phyloP scores from a whole-genome alignment of 169 alveolate genomes.

The Cryptosporidium sp. region DNA sequence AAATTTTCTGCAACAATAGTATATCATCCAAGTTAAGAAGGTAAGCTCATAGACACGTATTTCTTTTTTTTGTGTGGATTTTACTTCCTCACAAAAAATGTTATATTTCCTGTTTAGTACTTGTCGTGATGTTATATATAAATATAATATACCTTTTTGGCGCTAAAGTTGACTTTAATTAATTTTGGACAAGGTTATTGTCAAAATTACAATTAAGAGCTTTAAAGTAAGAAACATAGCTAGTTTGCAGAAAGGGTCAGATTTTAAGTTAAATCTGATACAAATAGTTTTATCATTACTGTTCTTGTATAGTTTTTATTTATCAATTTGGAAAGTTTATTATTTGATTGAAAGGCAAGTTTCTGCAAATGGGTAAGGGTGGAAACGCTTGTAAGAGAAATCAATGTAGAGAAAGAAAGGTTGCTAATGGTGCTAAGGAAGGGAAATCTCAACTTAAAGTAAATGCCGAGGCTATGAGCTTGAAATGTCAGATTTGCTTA shows the following conservation, averaged over 20 bases:
- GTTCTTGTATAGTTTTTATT: not conserved
- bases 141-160: not conserved
- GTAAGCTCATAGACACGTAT: not conserved
- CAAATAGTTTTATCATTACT: not conserved
- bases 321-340: not conserved
- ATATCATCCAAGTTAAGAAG: not conserved
- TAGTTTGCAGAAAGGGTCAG: not conserved
- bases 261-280: not conserved
- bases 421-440: constrained; percentile 32
- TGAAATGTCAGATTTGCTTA: constrained; percentile 56
- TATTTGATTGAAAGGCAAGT: not conserved
- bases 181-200: not conserved
- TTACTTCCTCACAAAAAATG: not conserved
- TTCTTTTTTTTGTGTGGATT: constrained; percentile 6
- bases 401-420: constrained; percentile 70
- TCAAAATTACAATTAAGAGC: not conserved
- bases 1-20: not conserved
- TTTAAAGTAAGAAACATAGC: not conserved
- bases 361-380: constrained; percentile 67
- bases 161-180: not conserved
- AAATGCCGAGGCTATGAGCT: constrained; percentile 73
- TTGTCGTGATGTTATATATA: constrained; percentile 15
- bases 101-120: not conserved
- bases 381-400: constrained; percentile 74
- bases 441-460: constrained; percentile 73